These are phyloP conservation scores for Sarcomyxa edulis DNA, from an alignment of 768 basidiomycete genomes.

Conservation along the genomic window DNA sequence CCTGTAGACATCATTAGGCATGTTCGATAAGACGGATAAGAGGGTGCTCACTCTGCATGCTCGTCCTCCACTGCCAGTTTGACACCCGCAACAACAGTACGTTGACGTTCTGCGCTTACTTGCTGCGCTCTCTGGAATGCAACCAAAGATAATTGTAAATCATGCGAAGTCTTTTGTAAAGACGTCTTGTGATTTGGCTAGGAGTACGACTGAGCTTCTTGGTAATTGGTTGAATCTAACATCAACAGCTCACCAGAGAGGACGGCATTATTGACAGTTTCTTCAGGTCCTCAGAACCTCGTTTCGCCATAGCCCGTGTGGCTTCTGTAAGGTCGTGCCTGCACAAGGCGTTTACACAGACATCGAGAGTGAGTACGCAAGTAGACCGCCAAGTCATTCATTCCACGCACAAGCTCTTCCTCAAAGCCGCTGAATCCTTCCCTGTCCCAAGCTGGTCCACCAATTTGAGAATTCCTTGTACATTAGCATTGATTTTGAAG, in stretches of 20 bases:
- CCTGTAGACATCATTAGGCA: too few species aligned
- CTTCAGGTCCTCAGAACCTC: slow-evolving; percentile 91
- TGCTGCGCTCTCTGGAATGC: slow-evolving; percentile 92
- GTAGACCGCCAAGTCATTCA: neutral
- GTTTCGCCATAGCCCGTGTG: slow-evolving; percentile 92
- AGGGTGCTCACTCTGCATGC: slow-evolving; percentile 25
- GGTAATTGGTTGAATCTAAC: too few species aligned
- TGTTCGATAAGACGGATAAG: too few species aligned
- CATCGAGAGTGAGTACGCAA: neutral
- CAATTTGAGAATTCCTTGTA: slow-evolving; percentile 90
- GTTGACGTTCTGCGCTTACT: slow-evolving; percentile 83
- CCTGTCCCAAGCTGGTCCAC: slow-evolving; percentile 92
- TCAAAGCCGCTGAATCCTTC: slow-evolving; percentile 71
- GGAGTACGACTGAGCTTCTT: too few species aligned
- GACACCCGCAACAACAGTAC: slow-evolving; percentile 83
- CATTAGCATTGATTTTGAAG: slow-evolving; percentile 98
- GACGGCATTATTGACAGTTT: slow-evolving; percentile 68
- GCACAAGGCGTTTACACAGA: neutral
- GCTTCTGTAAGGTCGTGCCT: slow-evolving; percentile 95
- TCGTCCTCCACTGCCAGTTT: slow-evolving; percentile 83
- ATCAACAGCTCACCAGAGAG: slow-evolving; percentile 47
- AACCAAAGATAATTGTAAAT: slow-evolving; percentile 83
- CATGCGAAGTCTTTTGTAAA: slow-evolving; percentile 89
- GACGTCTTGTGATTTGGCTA: slow-evolving; percentile 80
- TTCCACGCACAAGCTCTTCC: slow-evolving; percentile 76